Evolutionary conservation across 2,329 filamentous ascomycete genomes (phyloP).

Genomic region (Cordyceps cicadae): DNA sequence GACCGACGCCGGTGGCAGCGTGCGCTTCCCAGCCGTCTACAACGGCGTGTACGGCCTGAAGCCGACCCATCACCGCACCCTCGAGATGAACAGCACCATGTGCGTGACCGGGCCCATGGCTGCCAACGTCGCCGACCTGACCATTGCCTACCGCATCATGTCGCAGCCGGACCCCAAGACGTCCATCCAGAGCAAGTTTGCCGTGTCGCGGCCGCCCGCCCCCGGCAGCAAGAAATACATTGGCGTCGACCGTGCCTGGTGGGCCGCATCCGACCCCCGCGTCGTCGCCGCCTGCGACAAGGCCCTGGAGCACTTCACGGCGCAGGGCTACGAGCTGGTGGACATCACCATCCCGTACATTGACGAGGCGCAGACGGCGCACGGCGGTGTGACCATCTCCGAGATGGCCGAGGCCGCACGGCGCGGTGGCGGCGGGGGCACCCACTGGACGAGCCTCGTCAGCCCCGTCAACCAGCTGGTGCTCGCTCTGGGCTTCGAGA

Average conservation of each 20-base stretch:
- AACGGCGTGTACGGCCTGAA: conserved; percentile 80
- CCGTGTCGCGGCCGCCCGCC: conserved; percentile 40
- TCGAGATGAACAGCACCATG: conserved; percentile 44
- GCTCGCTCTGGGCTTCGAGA: conserved; percentile 55
- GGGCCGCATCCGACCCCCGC: conserved; percentile 43
- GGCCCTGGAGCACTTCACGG: conserved; percentile 50
- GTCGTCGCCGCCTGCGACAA: conserved; percentile 56
- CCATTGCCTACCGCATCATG: conserved; percentile 75
- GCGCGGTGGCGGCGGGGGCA: conserved; percentile 33
- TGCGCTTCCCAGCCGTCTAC: conserved; percentile 65
- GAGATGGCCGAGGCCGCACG: conserved; percentile 52
- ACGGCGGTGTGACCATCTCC: conserved; percentile 66
- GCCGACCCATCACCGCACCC: conserved; percentile 63
- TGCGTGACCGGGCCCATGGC: conserved; percentile 68
- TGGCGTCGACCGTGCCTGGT: conserved; percentile 56
- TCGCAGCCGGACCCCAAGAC: conserved; percentile 60
- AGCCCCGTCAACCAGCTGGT: conserved; percentile 63
- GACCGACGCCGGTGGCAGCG: conserved; percentile 67
- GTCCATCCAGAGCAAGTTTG: conserved; percentile 54
- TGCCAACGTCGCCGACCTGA: conserved; percentile 66
- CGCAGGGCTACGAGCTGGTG: conserved; percentile 39
- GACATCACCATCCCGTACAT: conserved; percentile 60
- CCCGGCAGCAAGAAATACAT: conserved; percentile 50
- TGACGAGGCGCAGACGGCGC: conserved; percentile 66
- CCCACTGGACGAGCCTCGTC: conserved; percentile 46